Evolutionary conservation across 1,139 yeast genomes (phyloP), one percentile per base, ranked within the genome.

Genomic region (Blastobotrys buckinghamii): DNA sequence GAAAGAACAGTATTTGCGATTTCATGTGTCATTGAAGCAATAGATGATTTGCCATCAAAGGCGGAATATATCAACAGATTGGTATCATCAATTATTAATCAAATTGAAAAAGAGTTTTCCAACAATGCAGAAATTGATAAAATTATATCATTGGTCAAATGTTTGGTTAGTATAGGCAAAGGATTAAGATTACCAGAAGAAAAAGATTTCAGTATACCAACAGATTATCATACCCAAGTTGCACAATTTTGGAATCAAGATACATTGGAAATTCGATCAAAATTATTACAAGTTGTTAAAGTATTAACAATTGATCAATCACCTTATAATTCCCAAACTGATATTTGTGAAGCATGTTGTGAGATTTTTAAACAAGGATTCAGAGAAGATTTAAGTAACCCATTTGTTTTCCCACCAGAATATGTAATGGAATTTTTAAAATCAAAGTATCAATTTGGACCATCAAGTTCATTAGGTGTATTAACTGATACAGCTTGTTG

Each of bases 311-410:
- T 78, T 37, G 67, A 70, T 15, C 65, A 67, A 49, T 58, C 57
- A 1, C 64, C 67, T 0, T 62, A 76, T 19, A 58, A 64, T 1
- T 59, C 65, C 17, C 72, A 72, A 39, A 58, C 76, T 0, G 65
- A 70, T 5, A 66, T 82, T 0, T 72, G 79, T 6, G 87, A 82
- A 56, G 75, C 74, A 47, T 73, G 84, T 39, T 77, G 84, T 50
- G 69, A 69, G 16, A 74, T 84, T 1, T 70, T 84, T 53, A 81
- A 78, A 57, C 61, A 71, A 58, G 83, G 81, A 59, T 86, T 88
- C 65, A 83, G 96, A 56, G 88, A 84, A 50, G 82, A 72, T 36
- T 75, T 76, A 50, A 82, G 77, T 36, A 94, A 92, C 37, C 85
- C 71, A 15, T 78, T 77, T 13, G 84, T 70, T 19, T 76, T 83